Evolutionary conservation across 2,329 filamentous ascomycete species (phyloP).

Genomic region (Mariannaea sp.): DNA sequence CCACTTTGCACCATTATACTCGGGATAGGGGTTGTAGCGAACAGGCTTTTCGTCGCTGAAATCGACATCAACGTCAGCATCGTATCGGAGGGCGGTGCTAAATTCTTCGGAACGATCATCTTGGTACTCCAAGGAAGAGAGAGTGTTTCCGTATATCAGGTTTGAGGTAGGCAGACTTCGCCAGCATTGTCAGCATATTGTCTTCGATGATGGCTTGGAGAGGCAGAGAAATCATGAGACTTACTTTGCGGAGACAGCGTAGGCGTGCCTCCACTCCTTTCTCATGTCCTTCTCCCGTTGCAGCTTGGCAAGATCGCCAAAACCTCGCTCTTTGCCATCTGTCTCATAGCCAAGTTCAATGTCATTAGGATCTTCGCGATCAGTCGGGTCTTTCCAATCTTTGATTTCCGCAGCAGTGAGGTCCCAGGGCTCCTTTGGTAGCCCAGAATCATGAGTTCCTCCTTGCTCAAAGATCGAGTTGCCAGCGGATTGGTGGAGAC

Average conservation of each 20-base stretch:
- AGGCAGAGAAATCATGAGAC: conserved; percentile 30
- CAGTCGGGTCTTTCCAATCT: conserved; percentile 44
- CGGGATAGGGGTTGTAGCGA: conserved; percentile 72
- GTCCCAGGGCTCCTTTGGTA: conserved; percentile 40
- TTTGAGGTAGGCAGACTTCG: conserved; percentile 52
- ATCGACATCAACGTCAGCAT: conserved; percentile 42
- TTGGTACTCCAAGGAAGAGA: conserved; percentile 51
- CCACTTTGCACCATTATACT: conserved; percentile 69
- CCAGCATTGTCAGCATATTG: conserved; percentile 1
- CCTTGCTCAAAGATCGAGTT: conserved; percentile 18
- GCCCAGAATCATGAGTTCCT: conserved; percentile 10
- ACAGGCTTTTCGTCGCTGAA: conserved; percentile 56
- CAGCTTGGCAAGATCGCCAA: conserved; percentile 41
- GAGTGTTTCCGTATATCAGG: conserved; percentile 61
- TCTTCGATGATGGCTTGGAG: conserved; percentile 22
- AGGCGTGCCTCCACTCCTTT: conserved; percentile 47
- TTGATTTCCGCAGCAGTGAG: conserved; percentile 43
- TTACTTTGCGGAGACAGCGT: conserved; percentile 48
- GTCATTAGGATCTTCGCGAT: conserved; percentile 43
- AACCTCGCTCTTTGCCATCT: conserved; percentile 42
- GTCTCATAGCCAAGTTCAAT: conserved; percentile 45
- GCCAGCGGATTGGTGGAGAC: not conserved
- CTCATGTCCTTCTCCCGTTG: conserved; percentile 51
- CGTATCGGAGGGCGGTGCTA: conserved; percentile 39
- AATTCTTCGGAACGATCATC: conserved; percentile 44